A percentile compares a stretch with the other conserved stretches of the same genome.
Conservation (phyloP, 2,329 filamentous ascomycete species). For the Keithomyces neogunnii region DNA sequence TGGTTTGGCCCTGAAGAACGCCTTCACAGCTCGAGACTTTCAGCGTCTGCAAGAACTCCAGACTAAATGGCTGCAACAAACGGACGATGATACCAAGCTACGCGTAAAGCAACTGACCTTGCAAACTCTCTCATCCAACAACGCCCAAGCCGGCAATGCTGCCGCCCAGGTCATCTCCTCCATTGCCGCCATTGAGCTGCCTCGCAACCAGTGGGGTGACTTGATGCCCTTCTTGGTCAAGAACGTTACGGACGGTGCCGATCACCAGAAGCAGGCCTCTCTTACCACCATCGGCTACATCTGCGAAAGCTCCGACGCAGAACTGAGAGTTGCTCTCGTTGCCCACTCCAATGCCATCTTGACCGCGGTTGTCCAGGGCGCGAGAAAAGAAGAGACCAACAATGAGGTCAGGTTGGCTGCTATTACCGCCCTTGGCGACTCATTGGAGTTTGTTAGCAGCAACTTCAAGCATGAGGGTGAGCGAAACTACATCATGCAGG, state of each 20-base stretch:
- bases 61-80: slow-evolving; percentile 82
- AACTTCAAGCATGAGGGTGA: slow-evolving; percentile 99
- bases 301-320: slow-evolving; percentile 87
- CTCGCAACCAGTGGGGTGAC: slow-evolving; percentile 86
- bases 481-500: slow-evolving; percentile 99
- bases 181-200: slow-evolving; percentile 90
- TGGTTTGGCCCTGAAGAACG: slow-evolving; percentile 95
- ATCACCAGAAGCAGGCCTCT: slow-evolving; percentile 89
- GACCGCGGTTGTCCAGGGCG: slow-evolving; percentile 94
- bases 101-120: slow-evolving; percentile 87
- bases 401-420: slow-evolving; percentile 84
- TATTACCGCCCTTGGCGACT: slow-evolving; percentile 90
- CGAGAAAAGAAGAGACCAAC: slow-evolving; percentile 92
- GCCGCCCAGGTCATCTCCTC: slow-evolving; percentile 93
- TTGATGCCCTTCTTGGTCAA: slow-evolving; percentile 83
- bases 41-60: slow-evolving; percentile 82
- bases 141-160: slow-evolving; percentile 76
- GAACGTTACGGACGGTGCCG: slow-evolving; percentile 79
- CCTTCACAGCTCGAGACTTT: slow-evolving; percentile 89
- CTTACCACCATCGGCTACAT: slow-evolving; percentile 97
- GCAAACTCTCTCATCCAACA: slow-evolving; percentile 72
- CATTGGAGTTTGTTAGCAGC: slow-evolving; percentile 91
- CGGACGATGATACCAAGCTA: slow-evolving; percentile 72
- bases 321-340: slow-evolving; percentile 72
- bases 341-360: slow-evolving; percentile 95